Evolutionary conservation across 768 basidiomycete genomes (phyloP).

Genomic region (Russula sp.): DNA sequence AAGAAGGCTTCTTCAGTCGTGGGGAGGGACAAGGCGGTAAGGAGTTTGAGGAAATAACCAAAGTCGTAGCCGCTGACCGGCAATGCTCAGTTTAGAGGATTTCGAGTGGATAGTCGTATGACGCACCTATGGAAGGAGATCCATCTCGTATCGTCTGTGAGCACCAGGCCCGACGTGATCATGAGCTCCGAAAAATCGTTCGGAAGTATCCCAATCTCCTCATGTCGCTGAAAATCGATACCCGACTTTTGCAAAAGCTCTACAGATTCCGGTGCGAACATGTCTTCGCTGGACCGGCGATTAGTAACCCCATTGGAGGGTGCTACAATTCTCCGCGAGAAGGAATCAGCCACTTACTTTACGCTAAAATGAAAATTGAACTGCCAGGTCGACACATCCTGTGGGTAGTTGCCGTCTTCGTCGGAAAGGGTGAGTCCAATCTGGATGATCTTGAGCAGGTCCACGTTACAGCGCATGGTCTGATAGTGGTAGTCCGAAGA

Average conservation of each 20-base stretch:
- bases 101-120: background rate
- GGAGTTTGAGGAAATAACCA: conserved; percentile 94
- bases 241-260: conserved; percentile 93
- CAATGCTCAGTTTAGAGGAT: background rate
- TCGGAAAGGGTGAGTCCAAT: conserved; percentile 93
- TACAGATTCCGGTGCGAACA: conserved; percentile 97
- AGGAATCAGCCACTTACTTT: conserved; percentile 52
- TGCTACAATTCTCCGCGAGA: background rate
- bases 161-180: conserved; percentile 93
- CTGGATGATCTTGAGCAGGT: conserved; percentile 96
- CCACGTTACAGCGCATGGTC: conserved; percentile 99
- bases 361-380: conserved; percentile 97
- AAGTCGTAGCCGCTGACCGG: conserved; percentile 90
- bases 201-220: conserved; percentile 86
- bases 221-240: conserved; percentile 91
- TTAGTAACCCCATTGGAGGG: background rate
- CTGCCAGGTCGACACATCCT: conserved; percentile 94
- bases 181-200: conserved; percentile 96
- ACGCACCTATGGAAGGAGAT: conserved; percentile 96
- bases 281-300: conserved; percentile 71
- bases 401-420: conserved; percentile 88
- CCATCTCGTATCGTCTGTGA: conserved; percentile 88
- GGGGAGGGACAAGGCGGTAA: conserved; percentile 83
- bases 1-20: conserved; percentile 89
- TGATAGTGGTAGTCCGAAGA: conserved; percentile 99